phyloP scores from a whole-genome alignment of 140 eudicot genomes.

The Ambrosia hybrid region DNA sequence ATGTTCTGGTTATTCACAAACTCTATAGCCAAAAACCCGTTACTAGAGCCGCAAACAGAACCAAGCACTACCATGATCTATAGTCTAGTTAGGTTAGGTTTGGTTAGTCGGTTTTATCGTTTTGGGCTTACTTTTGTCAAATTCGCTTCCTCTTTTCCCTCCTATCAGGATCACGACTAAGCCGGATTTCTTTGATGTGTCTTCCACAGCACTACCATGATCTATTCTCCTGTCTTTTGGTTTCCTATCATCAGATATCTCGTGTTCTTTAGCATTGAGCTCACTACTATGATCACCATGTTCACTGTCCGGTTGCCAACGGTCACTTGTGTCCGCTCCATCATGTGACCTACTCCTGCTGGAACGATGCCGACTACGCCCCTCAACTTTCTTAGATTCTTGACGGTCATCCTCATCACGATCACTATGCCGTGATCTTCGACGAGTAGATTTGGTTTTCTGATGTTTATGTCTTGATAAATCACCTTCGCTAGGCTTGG shows the following conservation, averaged over 20 bases:
- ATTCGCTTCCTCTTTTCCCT: slow-evolving; percentile 29
- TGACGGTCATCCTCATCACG: slow-evolving; percentile 33
- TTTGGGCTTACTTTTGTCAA: slow-evolving; percentile 12
- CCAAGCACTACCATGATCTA: neutral
- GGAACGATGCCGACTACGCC: neutral
- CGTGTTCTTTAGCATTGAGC: neutral
- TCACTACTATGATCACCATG: neutral
- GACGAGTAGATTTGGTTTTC: slow-evolving; percentile 10
- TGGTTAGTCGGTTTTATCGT: neutral
- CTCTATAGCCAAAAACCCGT: slow-evolving; percentile 1
- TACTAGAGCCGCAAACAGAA: neutral
- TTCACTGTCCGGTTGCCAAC: slow-evolving; percentile 37
- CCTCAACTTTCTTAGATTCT: slow-evolving; percentile 25
- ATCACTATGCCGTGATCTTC: slow-evolving; percentile 18
- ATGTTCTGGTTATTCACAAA: neutral
- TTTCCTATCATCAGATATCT: slow-evolving; percentile 6
- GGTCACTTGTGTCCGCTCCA: slow-evolving; percentile 19
- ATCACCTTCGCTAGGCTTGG: slow-evolving; percentile 18
- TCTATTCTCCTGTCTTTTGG: slow-evolving; percentile 12
- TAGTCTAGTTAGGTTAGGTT: neutral
- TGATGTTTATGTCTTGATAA: slow-evolving; percentile 9
- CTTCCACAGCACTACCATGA: slow-evolving; percentile 20
- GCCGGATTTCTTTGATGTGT: slow-evolving; percentile 9
- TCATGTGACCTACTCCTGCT: slow-evolving; percentile 30
- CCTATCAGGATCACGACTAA: slow-evolving; percentile 17